These are phyloP conservation scores for Stagonosporopsis rhizophila DNA, from an alignment of 2,329 filamentous ascomycete species.

Conservation along the genomic window DNA sequence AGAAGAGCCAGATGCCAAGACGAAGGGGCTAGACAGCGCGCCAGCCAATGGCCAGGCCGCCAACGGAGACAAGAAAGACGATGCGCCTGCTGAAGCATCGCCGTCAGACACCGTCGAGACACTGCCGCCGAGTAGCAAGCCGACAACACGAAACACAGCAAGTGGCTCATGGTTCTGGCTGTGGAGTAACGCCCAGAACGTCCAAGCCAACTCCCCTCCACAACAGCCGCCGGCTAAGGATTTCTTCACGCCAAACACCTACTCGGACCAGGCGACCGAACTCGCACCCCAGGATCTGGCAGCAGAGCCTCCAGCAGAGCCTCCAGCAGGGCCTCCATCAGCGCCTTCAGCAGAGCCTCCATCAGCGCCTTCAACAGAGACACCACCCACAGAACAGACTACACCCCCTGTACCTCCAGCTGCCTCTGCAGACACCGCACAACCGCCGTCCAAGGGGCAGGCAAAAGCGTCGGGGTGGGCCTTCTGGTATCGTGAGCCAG, in stretches of 20 bases:
- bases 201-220: slow-evolving; percentile 35
- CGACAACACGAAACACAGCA: slow-evolving; percentile 28
- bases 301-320: background rate
- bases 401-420: background rate
- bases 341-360: background rate
- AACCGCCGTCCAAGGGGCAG: slow-evolving; percentile 46
- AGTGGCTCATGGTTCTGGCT: slow-evolving; percentile 57
- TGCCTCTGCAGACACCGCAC: slow-evolving; percentile 12
- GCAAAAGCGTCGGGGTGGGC: slow-evolving; percentile 72
- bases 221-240: slow-evolving; percentile 22
- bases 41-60: slow-evolving; percentile 4
- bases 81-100: slow-evolving; percentile 14
- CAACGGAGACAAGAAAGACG: slow-evolving; percentile 33
- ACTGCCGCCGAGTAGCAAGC: slow-evolving; percentile 12
- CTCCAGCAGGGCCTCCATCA: slow-evolving; percentile 2
- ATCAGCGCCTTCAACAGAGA: slow-evolving; percentile 6
- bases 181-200: slow-evolving; percentile 58
- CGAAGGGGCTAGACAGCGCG: slow-evolving; percentile 34
- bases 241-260: slow-evolving; percentile 12
- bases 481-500: slow-evolving; percentile 74
- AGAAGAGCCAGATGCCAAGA: slow-evolving; percentile 40
- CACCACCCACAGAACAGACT: background rate
- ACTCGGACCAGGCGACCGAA: slow-evolving; percentile 21
- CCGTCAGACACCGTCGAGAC: slow-evolving; percentile 20
- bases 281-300: background rate